Evolutionary conservation across 2,329 filamentous ascomycete species (phyloP), one percentile per base, ranked within the genome.

Genomic region (Fusarium caatingaense): DNA sequence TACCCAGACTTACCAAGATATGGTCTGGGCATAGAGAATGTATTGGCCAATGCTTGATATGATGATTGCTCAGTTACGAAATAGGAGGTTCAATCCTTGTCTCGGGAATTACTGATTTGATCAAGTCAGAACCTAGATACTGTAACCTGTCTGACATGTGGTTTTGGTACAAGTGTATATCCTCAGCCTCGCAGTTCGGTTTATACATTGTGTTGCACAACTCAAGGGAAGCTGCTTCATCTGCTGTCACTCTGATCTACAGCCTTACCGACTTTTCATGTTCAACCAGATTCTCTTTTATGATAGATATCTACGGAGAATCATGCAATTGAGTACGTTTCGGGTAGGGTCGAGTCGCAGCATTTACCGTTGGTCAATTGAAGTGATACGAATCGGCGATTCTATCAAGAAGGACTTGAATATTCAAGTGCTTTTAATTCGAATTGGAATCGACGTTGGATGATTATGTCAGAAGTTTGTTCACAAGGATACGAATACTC

Each of bases 181-280:
- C 30, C 34, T 45, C 48, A 66, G 47, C 55, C 55, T 66, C 44
- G 63, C 47, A 49, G 37, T 55, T 66, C 55, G 42, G 60, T 28
- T 45, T 45, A 37, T 34, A 23, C 12, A 46, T 16, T 23, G n/a
- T 11, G 42, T 48, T 51, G 3, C 28, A 28, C 13, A 30, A 30
- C 34, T 47, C 27, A 23, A 34, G 28, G 28, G 18, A 48, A 60
- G 21, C 34, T 28, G 20, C 55, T 65, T 37, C 49, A 53, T 23
- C 23, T 46, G 23, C 21, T n/a, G 13, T 32, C 12, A 15, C 20
- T n/a, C 8, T 34, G n/a, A 20, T 23, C 6, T n/a, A 20, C 30
- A n/a, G 18, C 18, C 60, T 65, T 34, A 32, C 53, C 53, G 61
- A 54, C 42, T 49, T 55, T 54, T 49, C 12, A 8, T 21, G n/a